Evolutionary conservation across 2,329 filamentous ascomycete species (phyloP).

Genomic region (Phialophora tarda): DNA sequence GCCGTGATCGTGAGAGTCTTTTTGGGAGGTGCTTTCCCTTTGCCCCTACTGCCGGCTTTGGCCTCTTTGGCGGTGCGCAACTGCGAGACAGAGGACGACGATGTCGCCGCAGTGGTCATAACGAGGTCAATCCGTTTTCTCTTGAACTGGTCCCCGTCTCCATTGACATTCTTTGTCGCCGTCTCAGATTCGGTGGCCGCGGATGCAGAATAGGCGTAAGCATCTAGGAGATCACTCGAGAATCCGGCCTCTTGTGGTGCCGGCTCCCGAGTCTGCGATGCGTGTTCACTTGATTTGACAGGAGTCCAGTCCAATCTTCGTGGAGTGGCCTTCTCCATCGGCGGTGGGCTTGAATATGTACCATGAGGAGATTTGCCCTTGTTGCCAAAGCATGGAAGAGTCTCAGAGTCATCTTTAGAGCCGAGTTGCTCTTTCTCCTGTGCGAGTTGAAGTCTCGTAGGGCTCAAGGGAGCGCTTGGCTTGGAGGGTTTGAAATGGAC

Average conservation of each 20-base stretch:
- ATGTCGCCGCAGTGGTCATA: conserved; percentile 8
- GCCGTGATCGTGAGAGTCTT: conserved; percentile 79
- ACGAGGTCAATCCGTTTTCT: conserved; percentile 31
- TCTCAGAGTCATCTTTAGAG: neutral
- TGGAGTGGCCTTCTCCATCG: conserved; percentile 56
- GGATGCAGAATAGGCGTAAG: conserved; percentile 20
- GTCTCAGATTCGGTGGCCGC: neutral
- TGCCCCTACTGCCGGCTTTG: conserved; percentile 16
- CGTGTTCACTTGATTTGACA: conserved; percentile 47
- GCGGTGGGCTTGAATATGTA: conserved; percentile 32
- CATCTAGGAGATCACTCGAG: conserved; percentile 19
- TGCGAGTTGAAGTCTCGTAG: neutral
- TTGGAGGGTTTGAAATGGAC: conserved; percentile 4
- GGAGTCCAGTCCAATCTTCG: conserved; percentile 73
- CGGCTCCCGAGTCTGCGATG: conserved; percentile 11
- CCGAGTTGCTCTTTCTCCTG: neutral
- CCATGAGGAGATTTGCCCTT: neutral
- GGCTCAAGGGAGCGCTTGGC: neutral
- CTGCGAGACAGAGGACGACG: conserved; percentile 12
- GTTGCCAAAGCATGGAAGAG: neutral
- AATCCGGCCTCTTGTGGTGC: conserved; percentile 8
- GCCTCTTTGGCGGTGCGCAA: neutral
- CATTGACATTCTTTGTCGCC: conserved; percentile 10
- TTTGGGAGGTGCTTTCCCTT: conserved; percentile 66
- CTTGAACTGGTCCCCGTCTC: conserved; percentile 17